These are phyloP conservation scores for Ophiostoma tasmaniense DNA, from an alignment of 2,329 filamentous ascomycete species.

Conservation along the genomic window DNA sequence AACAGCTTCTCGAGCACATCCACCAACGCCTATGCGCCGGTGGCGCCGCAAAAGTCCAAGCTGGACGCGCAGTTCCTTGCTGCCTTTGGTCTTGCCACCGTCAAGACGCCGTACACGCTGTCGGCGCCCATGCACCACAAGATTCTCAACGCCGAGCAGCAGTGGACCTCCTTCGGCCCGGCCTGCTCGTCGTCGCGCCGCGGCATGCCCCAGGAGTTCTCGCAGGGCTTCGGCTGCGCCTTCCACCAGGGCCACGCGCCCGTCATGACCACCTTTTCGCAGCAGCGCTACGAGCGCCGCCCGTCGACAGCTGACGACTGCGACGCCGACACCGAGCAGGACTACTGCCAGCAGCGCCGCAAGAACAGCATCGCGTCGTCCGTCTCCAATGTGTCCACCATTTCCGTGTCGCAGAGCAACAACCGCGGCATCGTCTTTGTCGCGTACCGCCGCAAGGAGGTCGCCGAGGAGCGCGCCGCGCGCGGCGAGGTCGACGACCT, in stretches of 20 bases:
- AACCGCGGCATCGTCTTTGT: conserved; percentile 50
- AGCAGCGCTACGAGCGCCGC: conserved; percentile 16
- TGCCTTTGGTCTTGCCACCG: conserved; percentile 44
- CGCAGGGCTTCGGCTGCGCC: conserved; percentile 44
- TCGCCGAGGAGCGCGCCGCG: conserved; percentile 27
- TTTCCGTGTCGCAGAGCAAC: conserved; percentile 20
- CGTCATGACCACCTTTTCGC: conserved; percentile 3
- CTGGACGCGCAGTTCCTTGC: conserved; percentile 42
- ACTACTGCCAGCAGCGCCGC: conserved; percentile 15
- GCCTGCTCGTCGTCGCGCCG: conserved; percentile 27
- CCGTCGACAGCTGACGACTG: conserved; percentile 16
- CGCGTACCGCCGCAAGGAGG: conserved; percentile 42
- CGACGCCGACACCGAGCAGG: conserved; percentile 24
- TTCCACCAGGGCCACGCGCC: conserved; percentile 38
- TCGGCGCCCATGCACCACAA: conserved; percentile 41
- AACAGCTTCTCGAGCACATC: not conserved
- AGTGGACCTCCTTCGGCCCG: conserved; percentile 47
- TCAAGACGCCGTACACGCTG: conserved; percentile 45
- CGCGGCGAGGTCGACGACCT: conserved; percentile 33
- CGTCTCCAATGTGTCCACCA: not conserved
- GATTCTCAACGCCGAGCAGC: conserved; percentile 39
- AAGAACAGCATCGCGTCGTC: not conserved
- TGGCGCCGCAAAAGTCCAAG: conserved; percentile 17
- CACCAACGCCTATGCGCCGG: not conserved
- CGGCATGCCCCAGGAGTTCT: conserved; percentile 31